Percentiles rank a stretch among this genome's conserved stretches.
These are phyloP conservation scores for Chamaecrista fasciculata DNA, from an alignment of 306 rosid genomes.

Conservation along the genomic window DNA sequence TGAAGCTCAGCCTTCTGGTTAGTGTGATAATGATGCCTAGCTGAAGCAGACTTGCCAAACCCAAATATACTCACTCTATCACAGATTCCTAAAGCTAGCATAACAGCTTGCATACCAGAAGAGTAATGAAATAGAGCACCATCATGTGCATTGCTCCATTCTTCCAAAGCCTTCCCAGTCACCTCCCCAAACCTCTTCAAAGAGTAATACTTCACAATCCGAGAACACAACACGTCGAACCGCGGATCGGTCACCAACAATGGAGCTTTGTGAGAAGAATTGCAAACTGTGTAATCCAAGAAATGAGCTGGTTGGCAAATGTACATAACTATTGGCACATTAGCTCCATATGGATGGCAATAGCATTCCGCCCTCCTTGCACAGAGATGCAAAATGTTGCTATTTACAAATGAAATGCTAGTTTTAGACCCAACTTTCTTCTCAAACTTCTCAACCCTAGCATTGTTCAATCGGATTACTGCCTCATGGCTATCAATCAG, in stretches of 20 bases:
- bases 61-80: constrained; percentile 82
- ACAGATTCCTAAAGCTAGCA: constrained; percentile 90
- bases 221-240: constrained; percentile 68
- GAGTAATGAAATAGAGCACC: constrained; percentile 81
- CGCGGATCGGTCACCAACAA: constrained; percentile 77
- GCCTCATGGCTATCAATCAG: constrained; percentile 71
- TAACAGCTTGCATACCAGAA: constrained; percentile 95
- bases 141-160: constrained; percentile 76
- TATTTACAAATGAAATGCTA: constrained; percentile 77
- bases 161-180: constrained; percentile 63
- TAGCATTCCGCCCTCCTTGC: constrained; percentile 79
- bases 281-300: constrained; percentile 78
- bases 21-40: constrained; percentile 92
- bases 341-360: constrained; percentile 82
- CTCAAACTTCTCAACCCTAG: constrained; percentile 51
- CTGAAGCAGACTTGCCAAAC: constrained; percentile 72
- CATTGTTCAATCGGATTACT: constrained; percentile 87
- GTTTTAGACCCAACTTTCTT: constrained; percentile 82
- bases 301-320: constrained; percentile 89
- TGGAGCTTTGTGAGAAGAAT: constrained; percentile 66
- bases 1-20: constrained; percentile 87
- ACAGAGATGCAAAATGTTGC: constrained; percentile 86
- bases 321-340: constrained; percentile 79
- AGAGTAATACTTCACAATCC: constrained; percentile 92
- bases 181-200: constrained; percentile 69